These are phyloP conservation scores for Xylariomycetidae sp. DNA, from an alignment of 2,329 filamentous ascomycete species.

Conservation along the genomic window DNA sequence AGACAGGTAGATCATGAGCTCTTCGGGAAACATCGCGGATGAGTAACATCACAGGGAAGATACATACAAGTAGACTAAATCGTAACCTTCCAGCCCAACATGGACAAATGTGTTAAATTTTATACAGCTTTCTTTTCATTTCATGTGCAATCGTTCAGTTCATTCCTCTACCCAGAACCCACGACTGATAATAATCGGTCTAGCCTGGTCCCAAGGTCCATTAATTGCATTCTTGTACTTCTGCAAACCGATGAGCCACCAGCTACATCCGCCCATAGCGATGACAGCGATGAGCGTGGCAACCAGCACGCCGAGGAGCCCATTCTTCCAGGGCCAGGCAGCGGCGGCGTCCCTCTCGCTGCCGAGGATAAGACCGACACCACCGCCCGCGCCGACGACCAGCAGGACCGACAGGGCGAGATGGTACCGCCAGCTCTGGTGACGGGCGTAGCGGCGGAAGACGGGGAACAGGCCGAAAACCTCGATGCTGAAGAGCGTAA, in stretches of 20 bases:
- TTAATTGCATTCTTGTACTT: slow-evolving; percentile 99
- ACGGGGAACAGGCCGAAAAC: slow-evolving; percentile 98
- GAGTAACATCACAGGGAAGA: too few relatives aligned
- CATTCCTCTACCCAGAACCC: slow-evolving; percentile 48
- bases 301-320: slow-evolving; percentile 68
- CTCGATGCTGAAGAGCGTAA: slow-evolving; percentile 94
- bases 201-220: slow-evolving; percentile 93
- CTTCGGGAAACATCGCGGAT: too few relatives aligned
- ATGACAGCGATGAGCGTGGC: slow-evolving; percentile 70
- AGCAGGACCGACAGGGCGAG: slow-evolving; percentile 69
- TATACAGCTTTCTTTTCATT: too few relatives aligned
- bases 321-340: slow-evolving; percentile 48
- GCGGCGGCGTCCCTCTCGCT: slow-evolving; percentile 34
- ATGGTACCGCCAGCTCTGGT: slow-evolving; percentile 79
- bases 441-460: slow-evolving; percentile 81
- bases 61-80: too few relatives aligned
- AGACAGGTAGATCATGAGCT: too few relatives aligned
- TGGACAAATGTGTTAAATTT: too few relatives aligned
- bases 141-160: too few relatives aligned
- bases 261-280: slow-evolving; percentile 88
- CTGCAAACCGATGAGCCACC: slow-evolving; percentile 96
- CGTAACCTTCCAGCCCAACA: too few relatives aligned
- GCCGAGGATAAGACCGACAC: slow-evolving; percentile 61
- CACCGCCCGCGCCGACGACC: slow-evolving; percentile 74
- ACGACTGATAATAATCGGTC: slow-evolving; percentile 75